Evolutionary conservation across 768 basidiomycete genomes (phyloP).

Genomic region (Russula brevipes): DNA sequence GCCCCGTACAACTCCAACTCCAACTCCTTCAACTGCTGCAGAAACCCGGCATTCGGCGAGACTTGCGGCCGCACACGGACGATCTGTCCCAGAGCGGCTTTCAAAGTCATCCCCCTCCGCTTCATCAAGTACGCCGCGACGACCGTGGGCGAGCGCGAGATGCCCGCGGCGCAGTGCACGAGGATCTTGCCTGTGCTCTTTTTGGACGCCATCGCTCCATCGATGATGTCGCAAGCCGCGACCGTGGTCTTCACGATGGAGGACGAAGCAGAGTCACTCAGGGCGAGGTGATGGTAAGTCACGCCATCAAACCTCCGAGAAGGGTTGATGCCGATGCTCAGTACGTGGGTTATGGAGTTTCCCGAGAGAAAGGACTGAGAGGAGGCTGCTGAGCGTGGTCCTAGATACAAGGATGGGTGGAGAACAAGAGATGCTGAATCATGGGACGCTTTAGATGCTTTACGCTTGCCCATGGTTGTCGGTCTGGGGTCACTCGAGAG

Average conservation of each 20-base stretch:
- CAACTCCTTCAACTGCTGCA: slow-evolving; percentile 38
- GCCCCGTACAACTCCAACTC: slow-evolving; percentile 28
- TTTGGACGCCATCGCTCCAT: slow-evolving; percentile 21
- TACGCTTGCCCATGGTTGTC: background rate
- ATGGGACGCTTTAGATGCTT: background rate
- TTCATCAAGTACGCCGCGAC: slow-evolving; percentile 42
- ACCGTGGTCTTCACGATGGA: slow-evolving; percentile 31
- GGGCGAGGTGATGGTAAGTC: slow-evolving; percentile 37
- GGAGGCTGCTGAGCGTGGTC: slow-evolving; percentile 39
- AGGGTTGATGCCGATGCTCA: slow-evolving; percentile 27
- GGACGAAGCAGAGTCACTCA: slow-evolving; percentile 34
- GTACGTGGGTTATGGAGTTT: slow-evolving; percentile 38
- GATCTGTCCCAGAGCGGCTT: slow-evolving; percentile 36
- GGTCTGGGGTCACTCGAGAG: no score
- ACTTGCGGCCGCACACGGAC: slow-evolving; percentile 35
- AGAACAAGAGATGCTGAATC: slow-evolving; percentile 20
- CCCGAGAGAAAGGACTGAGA: slow-evolving; percentile 33
- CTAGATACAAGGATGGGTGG: slow-evolving; percentile 36
- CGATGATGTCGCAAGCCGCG: slow-evolving; percentile 33
- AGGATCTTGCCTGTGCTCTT: slow-evolving; percentile 33
- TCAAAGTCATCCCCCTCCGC: slow-evolving; percentile 34
- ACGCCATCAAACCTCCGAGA: slow-evolving; percentile 30
- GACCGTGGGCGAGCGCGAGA: slow-evolving; percentile 44
- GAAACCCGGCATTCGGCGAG: slow-evolving; percentile 42
- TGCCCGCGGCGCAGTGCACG: slow-evolving; percentile 43